A percentile compares a stretch with the other conserved stretches of the same genome.
Evolutionary conservation across 345 rosid genomes (phyloP).

Genomic region (Isatis tinctoria): DNA sequence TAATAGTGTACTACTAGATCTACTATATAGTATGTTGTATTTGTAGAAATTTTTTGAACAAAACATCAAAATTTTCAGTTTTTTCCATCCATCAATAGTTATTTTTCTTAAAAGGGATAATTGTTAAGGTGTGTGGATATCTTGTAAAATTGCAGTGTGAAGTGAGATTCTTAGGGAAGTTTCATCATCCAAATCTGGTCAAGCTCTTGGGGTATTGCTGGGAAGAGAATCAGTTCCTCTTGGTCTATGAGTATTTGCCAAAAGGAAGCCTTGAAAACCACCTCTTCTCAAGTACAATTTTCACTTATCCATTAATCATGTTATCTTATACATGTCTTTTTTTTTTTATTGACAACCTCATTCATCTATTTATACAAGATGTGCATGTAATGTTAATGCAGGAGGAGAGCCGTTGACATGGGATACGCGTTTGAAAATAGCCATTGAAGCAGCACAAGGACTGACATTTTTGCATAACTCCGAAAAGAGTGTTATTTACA

Average conservation of each 20-base stretch:
- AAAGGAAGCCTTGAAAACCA: conserved; percentile 80
- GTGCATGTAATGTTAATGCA: conserved; percentile 16
- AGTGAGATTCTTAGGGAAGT: conserved; percentile 73
- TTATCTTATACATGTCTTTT: neutral
- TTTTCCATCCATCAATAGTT: neutral
- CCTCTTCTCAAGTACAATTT: conserved; percentile 57
- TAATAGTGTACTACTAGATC: neutral
- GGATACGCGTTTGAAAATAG: conserved; percentile 59
- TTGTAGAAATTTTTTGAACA: neutral
- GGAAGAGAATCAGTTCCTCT: conserved; percentile 65
- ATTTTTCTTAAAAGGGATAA: neutral
- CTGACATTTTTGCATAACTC: conserved; percentile 69
- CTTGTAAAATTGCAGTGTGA: conserved; percentile 52
- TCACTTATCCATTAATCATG: neutral
- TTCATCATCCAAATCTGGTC: conserved; percentile 78
- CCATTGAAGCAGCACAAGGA: conserved; percentile 78
- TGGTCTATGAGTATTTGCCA: conserved; percentile 71
- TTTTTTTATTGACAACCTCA: neutral
- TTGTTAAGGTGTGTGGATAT: neutral
- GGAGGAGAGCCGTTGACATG: conserved; percentile 65
- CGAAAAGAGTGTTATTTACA: conserved; percentile 72
- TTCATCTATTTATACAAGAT: neutral
- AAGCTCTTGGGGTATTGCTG: conserved; percentile 78
- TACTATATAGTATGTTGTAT: neutral
- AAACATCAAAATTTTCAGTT: neutral